Percentiles rank a stretch among this genome's conserved stretches.
Evolutionary conservation across 2,329 filamentous ascomycete species (phyloP).

Genomic region (Thermoascus crustaceus): DNA sequence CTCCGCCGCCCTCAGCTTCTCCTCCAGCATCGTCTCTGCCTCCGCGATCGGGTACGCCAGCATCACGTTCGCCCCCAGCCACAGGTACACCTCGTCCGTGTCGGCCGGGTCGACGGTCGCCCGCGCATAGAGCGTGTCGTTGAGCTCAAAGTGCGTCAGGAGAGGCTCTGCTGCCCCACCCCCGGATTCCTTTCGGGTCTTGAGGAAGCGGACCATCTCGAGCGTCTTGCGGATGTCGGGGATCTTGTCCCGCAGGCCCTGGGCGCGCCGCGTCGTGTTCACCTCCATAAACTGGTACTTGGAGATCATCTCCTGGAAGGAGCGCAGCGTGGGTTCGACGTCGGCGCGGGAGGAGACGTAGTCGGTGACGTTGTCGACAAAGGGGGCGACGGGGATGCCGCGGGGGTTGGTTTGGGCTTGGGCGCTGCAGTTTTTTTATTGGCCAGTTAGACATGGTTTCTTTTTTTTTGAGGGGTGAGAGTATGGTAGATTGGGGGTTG

Average conservation of each 20-base stretch:
- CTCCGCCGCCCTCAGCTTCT: slow-evolving; percentile 72
- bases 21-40: slow-evolving; percentile 67
- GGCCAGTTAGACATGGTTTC: slow-evolving; percentile 15
- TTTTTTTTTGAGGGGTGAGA: slow-evolving; percentile 5
- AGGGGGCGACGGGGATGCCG: slow-evolving; percentile 40
- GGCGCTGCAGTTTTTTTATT: slow-evolving; percentile 13
- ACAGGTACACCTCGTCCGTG: slow-evolving; percentile 75
- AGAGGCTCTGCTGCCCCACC: slow-evolving; percentile 35
- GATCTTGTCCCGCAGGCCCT: slow-evolving; percentile 84
- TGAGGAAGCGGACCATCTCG: slow-evolving; percentile 80
- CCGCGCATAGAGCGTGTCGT: slow-evolving; percentile 89
- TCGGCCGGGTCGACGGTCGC: slow-evolving; percentile 69
- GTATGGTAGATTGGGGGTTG: slow-evolving; percentile 1
- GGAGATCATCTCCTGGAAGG: slow-evolving; percentile 50
- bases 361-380: slow-evolving; percentile 40
- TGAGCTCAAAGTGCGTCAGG: slow-evolving; percentile 90
- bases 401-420: slow-evolving; percentile 34
- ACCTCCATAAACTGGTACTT: slow-evolving; percentile 99
- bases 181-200: slow-evolving; percentile 61
- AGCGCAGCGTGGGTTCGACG: slow-evolving; percentile 38
- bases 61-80: slow-evolving; percentile 99
- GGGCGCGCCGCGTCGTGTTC: slow-evolving; percentile 76
- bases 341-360: slow-evolving; percentile 39
- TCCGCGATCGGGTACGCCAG: slow-evolving; percentile 85
- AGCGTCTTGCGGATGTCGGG: slow-evolving; percentile 95